phyloP scores from a whole-genome alignment of 2,329 filamentous ascomycete species.

The Cercospora sp. region DNA sequence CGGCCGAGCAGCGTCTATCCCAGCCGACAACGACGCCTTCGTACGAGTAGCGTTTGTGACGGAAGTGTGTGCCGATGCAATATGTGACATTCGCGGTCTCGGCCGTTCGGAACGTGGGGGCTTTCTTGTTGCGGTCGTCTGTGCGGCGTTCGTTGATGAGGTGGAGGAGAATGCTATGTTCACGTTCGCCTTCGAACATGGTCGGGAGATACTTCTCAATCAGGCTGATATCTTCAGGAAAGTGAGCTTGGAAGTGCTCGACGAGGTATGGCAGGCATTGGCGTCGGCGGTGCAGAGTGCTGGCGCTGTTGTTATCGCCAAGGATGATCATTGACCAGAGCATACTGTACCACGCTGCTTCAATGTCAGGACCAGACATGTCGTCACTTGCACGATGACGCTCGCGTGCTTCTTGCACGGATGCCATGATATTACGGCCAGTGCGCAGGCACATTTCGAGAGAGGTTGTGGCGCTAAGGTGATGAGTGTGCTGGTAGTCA shows the following conservation, averaged over 20 bases:
- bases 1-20: conserved; percentile 62
- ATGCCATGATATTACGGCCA: conserved; percentile 77
- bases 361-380: conserved; percentile 50
- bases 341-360: conserved; percentile 67
- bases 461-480: conserved; percentile 64
- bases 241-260: conserved; percentile 63
- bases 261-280: conserved; percentile 65
- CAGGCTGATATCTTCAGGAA: conserved; percentile 70
- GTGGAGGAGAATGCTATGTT: conserved; percentile 56
- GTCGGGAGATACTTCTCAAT: conserved; percentile 68
- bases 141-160: conserved; percentile 58
- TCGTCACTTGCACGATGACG: conserved; percentile 24
- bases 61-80: conserved; percentile 79
- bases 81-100: conserved; percentile 52
- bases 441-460: conserved; percentile 72
- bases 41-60: conserved; percentile 77
- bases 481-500: conserved; percentile 46
- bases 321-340: conserved; percentile 65
- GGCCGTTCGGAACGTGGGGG: conserved; percentile 28
- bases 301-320: conserved; percentile 33
- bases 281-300: conserved; percentile 44
- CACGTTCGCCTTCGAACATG: conserved; percentile 54
- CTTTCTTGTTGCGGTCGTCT: conserved; percentile 57
- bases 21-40: conserved; percentile 85
- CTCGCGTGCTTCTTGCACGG: conserved; percentile 56